phyloP scores from a whole-genome alignment of 2,329 filamentous ascomycete species.

The Neofusicoccum cordaticola region DNA sequence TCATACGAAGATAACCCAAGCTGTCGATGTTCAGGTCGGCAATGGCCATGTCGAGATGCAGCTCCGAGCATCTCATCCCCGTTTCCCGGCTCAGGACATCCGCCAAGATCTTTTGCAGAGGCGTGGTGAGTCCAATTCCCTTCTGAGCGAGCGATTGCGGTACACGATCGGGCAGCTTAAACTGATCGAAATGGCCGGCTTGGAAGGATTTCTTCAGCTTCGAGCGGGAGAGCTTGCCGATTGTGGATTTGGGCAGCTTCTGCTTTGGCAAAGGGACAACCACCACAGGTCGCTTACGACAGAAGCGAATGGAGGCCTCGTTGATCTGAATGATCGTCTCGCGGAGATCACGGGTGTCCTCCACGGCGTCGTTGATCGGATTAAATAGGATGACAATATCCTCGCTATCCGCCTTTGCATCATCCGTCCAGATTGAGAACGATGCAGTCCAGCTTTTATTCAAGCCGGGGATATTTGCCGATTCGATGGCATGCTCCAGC shows the following conservation, averaged over 20 bases:
- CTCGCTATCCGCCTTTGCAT: slow-evolving; percentile 11
- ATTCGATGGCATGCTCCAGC: slow-evolving; percentile 24
- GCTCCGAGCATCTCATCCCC: not conserved
- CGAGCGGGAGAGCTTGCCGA: slow-evolving; percentile 14
- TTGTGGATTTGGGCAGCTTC: slow-evolving; percentile 14
- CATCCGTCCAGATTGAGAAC: slow-evolving; percentile 12
- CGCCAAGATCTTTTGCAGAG: slow-evolving; percentile 9
- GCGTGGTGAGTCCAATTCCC: too few species aligned
- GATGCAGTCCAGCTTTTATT: slow-evolving; percentile 7
- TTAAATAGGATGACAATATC: slow-evolving; percentile 16
- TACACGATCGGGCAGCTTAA: slow-evolving; percentile 3
- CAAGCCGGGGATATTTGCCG: slow-evolving; percentile 19
- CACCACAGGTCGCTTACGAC: slow-evolving; percentile 3
- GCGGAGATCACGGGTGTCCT: slow-evolving; percentile 7
- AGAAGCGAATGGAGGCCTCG: slow-evolving; percentile 12
- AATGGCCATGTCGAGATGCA: not conserved
- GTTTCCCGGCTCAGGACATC: not conserved
- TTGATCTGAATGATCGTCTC: slow-evolving; percentile 3
- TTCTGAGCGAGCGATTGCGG: too few species aligned
- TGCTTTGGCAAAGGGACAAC: slow-evolving; percentile 14
- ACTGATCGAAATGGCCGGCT: slow-evolving; percentile 6
- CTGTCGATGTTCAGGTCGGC: slow-evolving; percentile 13
- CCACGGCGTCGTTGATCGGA: not conserved
- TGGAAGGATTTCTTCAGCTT: slow-evolving; percentile 16
- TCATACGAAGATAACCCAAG: slow-evolving; percentile 14